Percentiles rank a stretch among this genome's conserved stretches.
These are phyloP conservation scores for Chlamydomonas sphaeroides DNA, from an alignment of 139 green algal species.

Conservation along the genomic window DNA sequence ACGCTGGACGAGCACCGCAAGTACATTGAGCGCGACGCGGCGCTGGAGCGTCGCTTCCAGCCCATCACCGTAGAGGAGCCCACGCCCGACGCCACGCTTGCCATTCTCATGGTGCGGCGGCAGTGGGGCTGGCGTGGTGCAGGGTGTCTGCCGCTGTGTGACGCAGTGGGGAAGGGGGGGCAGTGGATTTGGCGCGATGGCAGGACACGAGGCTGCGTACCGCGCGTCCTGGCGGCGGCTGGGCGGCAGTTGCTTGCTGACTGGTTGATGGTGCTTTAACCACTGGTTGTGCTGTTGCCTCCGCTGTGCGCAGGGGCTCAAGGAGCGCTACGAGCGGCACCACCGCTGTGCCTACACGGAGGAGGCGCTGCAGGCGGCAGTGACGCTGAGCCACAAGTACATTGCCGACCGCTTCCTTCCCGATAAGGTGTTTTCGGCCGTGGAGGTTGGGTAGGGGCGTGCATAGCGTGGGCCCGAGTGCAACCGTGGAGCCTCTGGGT, in stretches of 20 bases:
- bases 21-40: slow-evolving; percentile 96
- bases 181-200: background rate
- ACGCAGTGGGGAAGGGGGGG: background rate
- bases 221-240: too few relatives aligned
- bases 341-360: slow-evolving; percentile 79
- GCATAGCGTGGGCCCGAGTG: too few relatives aligned
- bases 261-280: too few relatives aligned
- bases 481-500: too few relatives aligned
- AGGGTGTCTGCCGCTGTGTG: slow-evolving; percentile 49
- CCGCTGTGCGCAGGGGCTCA: slow-evolving; percentile 56
- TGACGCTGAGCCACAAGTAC: slow-evolving; percentile 64
- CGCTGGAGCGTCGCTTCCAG: slow-evolving; percentile 96
- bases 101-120: slow-evolving; percentile 74
- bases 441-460: too few relatives aligned
- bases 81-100: slow-evolving; percentile 63
- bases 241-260: too few relatives aligned
- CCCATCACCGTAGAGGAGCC: slow-evolving; percentile 90
- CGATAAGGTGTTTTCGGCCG: slow-evolving; percentile 89
- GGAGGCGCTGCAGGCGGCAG: slow-evolving; percentile 67
- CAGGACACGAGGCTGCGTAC: background rate
- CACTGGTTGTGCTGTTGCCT: too few relatives aligned
- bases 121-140: too few relatives aligned
- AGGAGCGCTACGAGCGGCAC: slow-evolving; percentile 88
- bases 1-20: slow-evolving; percentile 88
- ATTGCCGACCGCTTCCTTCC: slow-evolving; percentile 91